These are phyloP conservation scores for Penicillium fuscoglaucum DNA, from an alignment of 2,329 filamentous ascomycete species.

Conservation along the genomic window DNA sequence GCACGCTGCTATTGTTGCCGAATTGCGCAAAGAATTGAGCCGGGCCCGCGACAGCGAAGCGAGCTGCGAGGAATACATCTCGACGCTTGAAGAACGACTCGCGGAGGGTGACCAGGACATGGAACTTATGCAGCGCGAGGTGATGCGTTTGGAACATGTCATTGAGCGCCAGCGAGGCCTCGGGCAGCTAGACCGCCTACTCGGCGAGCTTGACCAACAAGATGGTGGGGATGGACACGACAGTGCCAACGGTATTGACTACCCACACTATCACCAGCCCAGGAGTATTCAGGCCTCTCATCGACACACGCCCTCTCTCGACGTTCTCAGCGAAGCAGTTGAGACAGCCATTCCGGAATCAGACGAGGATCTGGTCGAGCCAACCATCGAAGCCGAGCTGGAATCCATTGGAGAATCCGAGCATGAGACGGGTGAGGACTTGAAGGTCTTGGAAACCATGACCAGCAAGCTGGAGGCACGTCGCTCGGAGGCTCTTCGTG, in stretches of 20 bases:
- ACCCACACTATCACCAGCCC: constrained; percentile 11
- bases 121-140: constrained; percentile 94
- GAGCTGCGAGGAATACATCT: constrained; percentile 93
- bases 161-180: constrained; percentile 93
- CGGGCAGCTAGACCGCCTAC: constrained; percentile 87
- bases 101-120: constrained; percentile 95
- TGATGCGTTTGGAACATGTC: constrained; percentile 90
- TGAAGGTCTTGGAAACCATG: constrained; percentile 39
- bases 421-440: constrained; percentile 29
- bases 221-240: constrained; percentile 46
- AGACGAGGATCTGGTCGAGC: constrained; percentile 43
- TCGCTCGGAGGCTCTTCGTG: constrained; percentile 29
- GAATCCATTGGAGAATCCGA: constrained; percentile 22
- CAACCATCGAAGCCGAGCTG: constrained; percentile 32
- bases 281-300: constrained; percentile 29
- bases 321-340: constrained; percentile 46
- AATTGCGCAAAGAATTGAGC: constrained; percentile 87
- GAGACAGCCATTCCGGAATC: constrained; percentile 49
- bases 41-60: constrained; percentile 87
- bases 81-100: constrained; percentile 89
- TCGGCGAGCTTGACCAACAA: constrained; percentile 83
- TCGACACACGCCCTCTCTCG: constrained; percentile 39
- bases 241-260: constrained; percentile 17
- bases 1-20: constrained; percentile 78
- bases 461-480: constrained; percentile 30